phyloP scores from a whole-genome alignment of 768 basidiomycete species.

The Plicaturopsis crispa region DNA sequence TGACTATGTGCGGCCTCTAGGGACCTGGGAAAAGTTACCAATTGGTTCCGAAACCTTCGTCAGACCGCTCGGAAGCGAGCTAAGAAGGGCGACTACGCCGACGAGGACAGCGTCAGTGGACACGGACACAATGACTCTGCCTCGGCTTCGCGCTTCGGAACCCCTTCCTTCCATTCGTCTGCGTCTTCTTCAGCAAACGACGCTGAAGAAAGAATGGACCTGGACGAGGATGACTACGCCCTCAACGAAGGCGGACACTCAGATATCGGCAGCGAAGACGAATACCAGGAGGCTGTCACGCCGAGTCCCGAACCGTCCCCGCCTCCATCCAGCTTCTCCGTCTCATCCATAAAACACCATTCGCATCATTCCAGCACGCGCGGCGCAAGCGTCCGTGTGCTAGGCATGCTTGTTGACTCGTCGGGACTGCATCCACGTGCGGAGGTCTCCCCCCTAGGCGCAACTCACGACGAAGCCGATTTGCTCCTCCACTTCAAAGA shows the following conservation, averaged over 20 bases:
- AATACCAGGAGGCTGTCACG: slow-evolving; percentile 67
- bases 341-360: slow-evolving; percentile 20
- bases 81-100: slow-evolving; percentile 42
- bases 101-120: slow-evolving; percentile 32
- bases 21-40: slow-evolving; percentile 81
- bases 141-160: slow-evolving; percentile 44
- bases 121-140: slow-evolving; percentile 25
- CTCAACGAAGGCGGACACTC: slow-evolving; percentile 34
- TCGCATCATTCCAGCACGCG: slow-evolving; percentile 21
- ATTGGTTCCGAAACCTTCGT: slow-evolving; percentile 82
- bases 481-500: slow-evolving; percentile 71
- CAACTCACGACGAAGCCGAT: slow-evolving; percentile 68
- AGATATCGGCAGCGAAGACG: slow-evolving; percentile 62
- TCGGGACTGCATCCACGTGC: slow-evolving; percentile 43
- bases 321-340: slow-evolving; percentile 21
- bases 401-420: slow-evolving; percentile 31
- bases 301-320: slow-evolving; percentile 49
- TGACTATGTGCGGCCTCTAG: slow-evolving; percentile 22
- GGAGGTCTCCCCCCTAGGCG: slow-evolving; percentile 33
- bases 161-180: slow-evolving; percentile 42
- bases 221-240: slow-evolving; percentile 36
- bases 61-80: slow-evolving; percentile 74
- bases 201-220: slow-evolving; percentile 41
- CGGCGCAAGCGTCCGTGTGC: slow-evolving; percentile 23
- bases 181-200: slow-evolving; percentile 41